Evolutionary conservation across 805 yeast species (phyloP).

Genomic region (Metschnikowia dekortorum): DNA sequence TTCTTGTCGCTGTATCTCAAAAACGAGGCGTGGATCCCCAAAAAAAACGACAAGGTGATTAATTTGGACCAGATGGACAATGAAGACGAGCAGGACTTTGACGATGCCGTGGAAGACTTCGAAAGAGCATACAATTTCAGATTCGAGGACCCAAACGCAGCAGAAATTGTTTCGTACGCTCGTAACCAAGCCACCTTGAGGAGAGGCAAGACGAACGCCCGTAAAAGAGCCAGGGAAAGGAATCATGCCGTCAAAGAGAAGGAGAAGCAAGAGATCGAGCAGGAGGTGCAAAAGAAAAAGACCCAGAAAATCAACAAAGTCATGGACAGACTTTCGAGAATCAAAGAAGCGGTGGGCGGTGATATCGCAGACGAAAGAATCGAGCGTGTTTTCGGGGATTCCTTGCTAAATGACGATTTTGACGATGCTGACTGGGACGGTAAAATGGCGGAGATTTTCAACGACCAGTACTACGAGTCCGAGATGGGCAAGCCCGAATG

Average conservation of each 20-base stretch:
- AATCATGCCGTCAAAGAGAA: constrained; percentile 51
- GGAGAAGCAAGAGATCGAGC: constrained; percentile 53
- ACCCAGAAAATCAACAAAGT: constrained; percentile 72
- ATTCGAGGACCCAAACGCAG: constrained; percentile 86
- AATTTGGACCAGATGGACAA: constrained; percentile 47
- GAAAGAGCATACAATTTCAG: constrained; percentile 94
- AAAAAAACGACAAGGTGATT: constrained; percentile 54
- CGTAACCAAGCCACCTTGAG: constrained; percentile 91
- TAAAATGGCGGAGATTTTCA: constrained; percentile 77
- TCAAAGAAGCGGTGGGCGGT: constrained; percentile 65
- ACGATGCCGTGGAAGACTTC: constrained; percentile 84
- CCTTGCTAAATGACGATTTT: constrained; percentile 80
- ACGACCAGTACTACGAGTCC: constrained; percentile 72
- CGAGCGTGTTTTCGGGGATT: constrained; percentile 64
- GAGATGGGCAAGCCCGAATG: constrained; percentile 54
- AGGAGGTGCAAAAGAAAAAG: constrained; percentile 64
- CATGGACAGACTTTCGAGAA: constrained; percentile 61
- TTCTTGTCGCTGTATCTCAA: constrained; percentile 72
- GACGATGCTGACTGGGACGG: constrained; percentile 89
- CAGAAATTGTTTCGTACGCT: constrained; percentile 91
- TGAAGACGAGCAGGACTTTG: constrained; percentile 79
- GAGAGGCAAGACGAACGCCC: constrained; percentile 65
- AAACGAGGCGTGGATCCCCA: constrained; percentile 87
- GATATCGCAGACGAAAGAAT: constrained; percentile 56
- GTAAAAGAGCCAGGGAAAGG: constrained; percentile 80